phyloP scores from a whole-genome alignment of 805 yeast genomes.

The baker's yeast (Saccharomyces cerevisiae) region DNA sequence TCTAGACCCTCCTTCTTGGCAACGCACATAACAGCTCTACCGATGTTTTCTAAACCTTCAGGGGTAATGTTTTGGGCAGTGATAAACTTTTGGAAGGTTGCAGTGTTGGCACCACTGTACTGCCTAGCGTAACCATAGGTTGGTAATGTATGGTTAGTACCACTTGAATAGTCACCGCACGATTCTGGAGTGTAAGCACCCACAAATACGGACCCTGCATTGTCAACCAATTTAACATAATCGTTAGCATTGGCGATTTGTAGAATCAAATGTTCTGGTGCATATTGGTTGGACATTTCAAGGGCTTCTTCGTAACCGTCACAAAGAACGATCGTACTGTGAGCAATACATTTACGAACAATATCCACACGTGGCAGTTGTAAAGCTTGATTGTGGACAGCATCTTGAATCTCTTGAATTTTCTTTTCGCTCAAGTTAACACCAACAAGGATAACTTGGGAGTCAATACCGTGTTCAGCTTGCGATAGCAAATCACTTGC shows the following conservation, averaged over 20 bases:
- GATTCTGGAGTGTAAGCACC: slow-evolving; percentile 96
- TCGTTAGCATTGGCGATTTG: slow-evolving; percentile 74
- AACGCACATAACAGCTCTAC: slow-evolving; percentile 91
- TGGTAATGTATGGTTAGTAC: slow-evolving; percentile 97
- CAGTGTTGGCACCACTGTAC: slow-evolving; percentile 94
- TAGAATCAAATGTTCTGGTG: slow-evolving; percentile 95
- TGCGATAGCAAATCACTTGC: slow-evolving; percentile 95
- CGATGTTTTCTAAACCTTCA: slow-evolving; percentile 78
- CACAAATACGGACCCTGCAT: slow-evolving; percentile 95
- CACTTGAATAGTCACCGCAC: slow-evolving; percentile 96
- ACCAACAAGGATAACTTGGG: slow-evolving; percentile 90
- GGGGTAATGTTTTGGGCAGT: slow-evolving; percentile 87
- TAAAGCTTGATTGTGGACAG: slow-evolving; percentile 76
- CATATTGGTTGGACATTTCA: slow-evolving; percentile 79
- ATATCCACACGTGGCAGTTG: slow-evolving; percentile 86
- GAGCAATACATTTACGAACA: slow-evolving; percentile 84
- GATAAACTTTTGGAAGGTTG: slow-evolving; percentile 89
- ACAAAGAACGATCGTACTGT: slow-evolving; percentile 75
- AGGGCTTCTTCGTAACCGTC: slow-evolving; percentile 71
- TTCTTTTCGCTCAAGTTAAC: slow-evolving; percentile 57
- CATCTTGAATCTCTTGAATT: slow-evolving; percentile 64
- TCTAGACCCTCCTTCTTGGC: slow-evolving; percentile 96
- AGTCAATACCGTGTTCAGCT: slow-evolving; percentile 98
- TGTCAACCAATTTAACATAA: slow-evolving; percentile 65
- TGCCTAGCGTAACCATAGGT: slow-evolving; percentile 97